Evolutionary conservation across 352 stramenopile species (phyloP).

Genomic region (Hyaloperonospora arabidopsidis): DNA sequence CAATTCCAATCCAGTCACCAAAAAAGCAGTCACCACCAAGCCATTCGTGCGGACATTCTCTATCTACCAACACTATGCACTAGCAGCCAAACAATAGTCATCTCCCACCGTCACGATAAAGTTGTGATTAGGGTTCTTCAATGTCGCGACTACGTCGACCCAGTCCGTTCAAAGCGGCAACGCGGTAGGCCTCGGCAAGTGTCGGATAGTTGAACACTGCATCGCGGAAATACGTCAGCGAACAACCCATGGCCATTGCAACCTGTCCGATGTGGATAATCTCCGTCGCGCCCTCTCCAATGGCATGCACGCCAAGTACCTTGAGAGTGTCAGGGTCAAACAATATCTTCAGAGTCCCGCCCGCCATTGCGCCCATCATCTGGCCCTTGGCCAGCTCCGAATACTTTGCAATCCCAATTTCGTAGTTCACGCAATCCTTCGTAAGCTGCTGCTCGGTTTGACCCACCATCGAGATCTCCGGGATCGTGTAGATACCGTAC

Average conservation of each 20-base stretch:
- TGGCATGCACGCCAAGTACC: slow-evolving; percentile 81
- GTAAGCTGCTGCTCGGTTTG: slow-evolving; percentile 86
- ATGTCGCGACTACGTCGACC: slow-evolving; percentile 77
- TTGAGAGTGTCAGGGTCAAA: slow-evolving; percentile 78
- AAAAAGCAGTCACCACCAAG: no score
- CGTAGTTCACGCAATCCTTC: slow-evolving; percentile 70
- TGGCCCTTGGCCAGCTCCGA: slow-evolving; percentile 85
- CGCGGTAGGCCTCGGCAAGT: slow-evolving; percentile 85
- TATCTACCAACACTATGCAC: no score
- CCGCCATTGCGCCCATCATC: slow-evolving; percentile 76
- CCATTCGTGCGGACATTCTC: no score
- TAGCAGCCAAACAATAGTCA: no score
- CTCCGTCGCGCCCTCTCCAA: slow-evolving; percentile 84
- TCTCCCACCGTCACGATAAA: background rate
- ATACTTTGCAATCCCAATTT: slow-evolving; percentile 83
- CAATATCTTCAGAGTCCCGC: slow-evolving; percentile 84
- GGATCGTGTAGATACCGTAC: slow-evolving; percentile 89
- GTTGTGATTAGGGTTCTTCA: slow-evolving; percentile 49
- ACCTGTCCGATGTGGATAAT: slow-evolving; percentile 91
- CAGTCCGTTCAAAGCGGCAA: slow-evolving; percentile 80
- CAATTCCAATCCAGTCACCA: no score
- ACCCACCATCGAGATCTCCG: slow-evolving; percentile 87
- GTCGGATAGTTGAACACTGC: slow-evolving; percentile 91
- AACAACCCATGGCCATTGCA: slow-evolving; percentile 70
- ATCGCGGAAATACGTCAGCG: slow-evolving; percentile 84